Evolutionary conservation across 306 rosid genomes (phyloP), one percentile per base, ranked within the genome.

Genomic region (Heteromeles arbutifolia): DNA sequence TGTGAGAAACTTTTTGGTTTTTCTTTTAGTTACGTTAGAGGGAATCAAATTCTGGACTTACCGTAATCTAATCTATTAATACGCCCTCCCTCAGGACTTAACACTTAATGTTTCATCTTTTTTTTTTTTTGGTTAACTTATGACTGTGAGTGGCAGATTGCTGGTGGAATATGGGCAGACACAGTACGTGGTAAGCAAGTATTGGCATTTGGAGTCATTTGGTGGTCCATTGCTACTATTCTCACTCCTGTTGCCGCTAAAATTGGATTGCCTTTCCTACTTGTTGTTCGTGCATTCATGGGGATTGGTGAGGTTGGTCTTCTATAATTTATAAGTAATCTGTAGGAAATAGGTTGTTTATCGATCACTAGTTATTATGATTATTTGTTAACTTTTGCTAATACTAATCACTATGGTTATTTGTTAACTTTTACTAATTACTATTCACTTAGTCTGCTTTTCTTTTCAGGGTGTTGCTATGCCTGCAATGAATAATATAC

Each of bases 131-230:
- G 41, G 21, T 48, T 15, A 34, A 56, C n/a, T 34, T 32, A 57
- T 62, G 4, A 73, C 11, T 74, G 39, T 72, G 69, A 70, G 63
- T 84, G 57, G 81, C 96, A 95, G 99, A 88, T 95, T 86, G 99
- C 97, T 74, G 99, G 99, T 79, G 99, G 99, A 72, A 90, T 95
- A 83, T 90, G 96, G 98, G 98, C 98, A 34, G 99, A 96, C 78
- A 96, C 90, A 13, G 90, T 96, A 54, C 97, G 99, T 74, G 99
- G 99, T 12, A 96, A 96, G 85, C 82, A 80, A 77, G 98, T 96
- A 5, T 74, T 96, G 77, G 99, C 92, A 79, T 95, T 95, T 76
- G 99, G 92, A 4, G 99, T 95, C 3, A 66, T 92, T 80, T 95
- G 99, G 99, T 95, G 99, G 99, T 95, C 97, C 0, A 48, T 95